A percentile compares a stretch with the other conserved stretches of the same genome.
These are phyloP conservation scores for Cutaneotrichosporon sp. DNA, from an alignment of 1,284 basidiomycete genomes.

Conservation along the genomic window DNA sequence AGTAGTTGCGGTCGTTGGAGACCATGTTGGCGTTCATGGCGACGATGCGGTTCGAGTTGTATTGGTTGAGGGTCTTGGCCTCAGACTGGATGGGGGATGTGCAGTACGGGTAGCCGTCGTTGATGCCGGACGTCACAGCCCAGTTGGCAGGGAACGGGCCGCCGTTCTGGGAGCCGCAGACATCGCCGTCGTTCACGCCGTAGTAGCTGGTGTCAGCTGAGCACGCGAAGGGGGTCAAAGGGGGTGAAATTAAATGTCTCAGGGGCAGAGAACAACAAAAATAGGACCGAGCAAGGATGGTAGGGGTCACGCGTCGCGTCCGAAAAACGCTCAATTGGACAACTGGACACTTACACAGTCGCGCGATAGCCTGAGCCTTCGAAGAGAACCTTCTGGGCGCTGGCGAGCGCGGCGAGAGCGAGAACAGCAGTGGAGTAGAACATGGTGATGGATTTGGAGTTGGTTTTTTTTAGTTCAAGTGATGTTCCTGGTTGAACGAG, in stretches of 20 bases:
- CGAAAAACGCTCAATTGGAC: neutral
- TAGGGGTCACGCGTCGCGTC: neutral
- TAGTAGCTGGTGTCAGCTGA: constrained; percentile 19
- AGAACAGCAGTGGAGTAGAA: constrained; percentile 5
- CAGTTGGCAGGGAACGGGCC: constrained; percentile 20
- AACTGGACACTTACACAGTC: constrained; percentile 13
- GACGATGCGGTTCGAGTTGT: constrained; percentile 18
- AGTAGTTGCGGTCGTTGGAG: constrained; percentile 10
- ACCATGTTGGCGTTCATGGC: constrained; percentile 24
- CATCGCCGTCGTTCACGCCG: constrained; percentile 14
- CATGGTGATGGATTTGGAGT: constrained; percentile 2
- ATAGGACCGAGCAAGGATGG: neutral
- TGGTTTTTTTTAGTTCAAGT: neutral
- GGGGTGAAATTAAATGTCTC: neutral
- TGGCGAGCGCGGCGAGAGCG: constrained; percentile 9
- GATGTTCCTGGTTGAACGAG: neutral
- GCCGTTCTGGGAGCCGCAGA: constrained; percentile 14
- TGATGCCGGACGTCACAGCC: constrained; percentile 16
- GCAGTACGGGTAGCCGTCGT: constrained; percentile 17
- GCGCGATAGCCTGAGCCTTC: constrained; percentile 4
- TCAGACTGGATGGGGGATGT: constrained; percentile 2
- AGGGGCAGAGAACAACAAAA: neutral
- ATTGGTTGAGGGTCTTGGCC: constrained; percentile 5
- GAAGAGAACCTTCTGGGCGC: constrained; percentile 15
- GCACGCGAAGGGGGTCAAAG: neutral